A percentile compares a stretch with the other conserved stretches of the same genome.
phyloP scores from a whole-genome alignment of 257 asterid species.

The Paulownia fortunei region DNA sequence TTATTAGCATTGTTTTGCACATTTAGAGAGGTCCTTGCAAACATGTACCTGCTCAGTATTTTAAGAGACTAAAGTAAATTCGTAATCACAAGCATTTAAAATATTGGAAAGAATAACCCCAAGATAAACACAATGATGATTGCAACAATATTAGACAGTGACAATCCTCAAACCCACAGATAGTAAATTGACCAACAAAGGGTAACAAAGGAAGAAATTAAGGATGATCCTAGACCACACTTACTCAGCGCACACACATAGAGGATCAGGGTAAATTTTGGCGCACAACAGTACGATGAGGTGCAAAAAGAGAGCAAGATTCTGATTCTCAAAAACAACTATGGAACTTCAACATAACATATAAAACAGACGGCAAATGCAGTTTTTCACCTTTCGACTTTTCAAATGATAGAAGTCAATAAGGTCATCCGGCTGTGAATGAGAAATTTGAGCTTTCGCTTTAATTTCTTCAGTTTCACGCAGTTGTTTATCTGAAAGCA shows the following conservation, averaged over 20 bases:
- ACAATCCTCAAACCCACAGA: background rate
- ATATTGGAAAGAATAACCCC: background rate
- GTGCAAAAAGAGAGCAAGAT: background rate
- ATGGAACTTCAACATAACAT: slow-evolving; percentile 15
- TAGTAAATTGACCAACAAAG: slow-evolving; percentile 8
- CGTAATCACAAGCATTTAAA: slow-evolving; percentile 3
- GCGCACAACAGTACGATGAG: background rate
- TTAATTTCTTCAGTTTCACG: slow-evolving; percentile 94
- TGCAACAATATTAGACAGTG: background rate
- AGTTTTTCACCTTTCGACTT: slow-evolving; percentile 80
- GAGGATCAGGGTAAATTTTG: slow-evolving; percentile 1
- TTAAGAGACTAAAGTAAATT: background rate
- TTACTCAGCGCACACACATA: background rate
- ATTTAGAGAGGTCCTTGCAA: slow-evolving; percentile 1
- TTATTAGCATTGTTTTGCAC: background rate
- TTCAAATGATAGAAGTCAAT: slow-evolving; percentile 97
- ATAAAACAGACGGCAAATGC: slow-evolving; percentile 20
- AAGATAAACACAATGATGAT: background rate
- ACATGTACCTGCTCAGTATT: background rate
- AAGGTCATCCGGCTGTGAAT: slow-evolving; percentile 97
- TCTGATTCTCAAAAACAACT: slow-evolving; percentile 6
- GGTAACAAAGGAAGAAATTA: background rate
- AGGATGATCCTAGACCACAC: background rate
- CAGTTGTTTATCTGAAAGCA: slow-evolving; percentile 94
- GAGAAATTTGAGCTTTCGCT: slow-evolving; percentile 84